Percentiles rank a stretch among this genome's conserved stretches.
phyloP scores from a whole-genome alignment of 768 basidiomycete species.

The Leccinellum rugosiceps region DNA sequence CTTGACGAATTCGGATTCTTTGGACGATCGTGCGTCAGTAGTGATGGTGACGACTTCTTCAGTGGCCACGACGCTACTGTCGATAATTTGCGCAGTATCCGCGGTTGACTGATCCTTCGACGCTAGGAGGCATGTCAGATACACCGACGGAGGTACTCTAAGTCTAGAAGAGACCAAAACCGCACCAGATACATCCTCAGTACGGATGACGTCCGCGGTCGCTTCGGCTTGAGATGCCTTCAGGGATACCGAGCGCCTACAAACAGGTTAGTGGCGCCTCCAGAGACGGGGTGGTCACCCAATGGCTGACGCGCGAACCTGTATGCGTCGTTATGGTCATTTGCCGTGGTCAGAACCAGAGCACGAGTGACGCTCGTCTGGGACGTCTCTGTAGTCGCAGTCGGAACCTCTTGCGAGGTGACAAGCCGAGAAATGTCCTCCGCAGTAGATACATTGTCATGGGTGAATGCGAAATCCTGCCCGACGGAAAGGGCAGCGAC shows the following conservation, averaged over 20 bases:
- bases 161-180: background rate
- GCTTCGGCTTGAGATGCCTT: background rate
- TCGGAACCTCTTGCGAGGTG: background rate
- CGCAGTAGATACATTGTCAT: background rate
- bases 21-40: background rate
- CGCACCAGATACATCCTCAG: background rate
- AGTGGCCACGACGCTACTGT: background rate
- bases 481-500: background rate
- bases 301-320: conserved; percentile 1
- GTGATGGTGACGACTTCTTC: background rate
- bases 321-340: background rate
- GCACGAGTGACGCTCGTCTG: background rate
- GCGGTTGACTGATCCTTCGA: background rate
- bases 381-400: background rate
- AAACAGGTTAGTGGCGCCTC: background rate
- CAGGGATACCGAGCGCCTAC: background rate
- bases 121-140: background rate
- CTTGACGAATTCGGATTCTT: background rate
- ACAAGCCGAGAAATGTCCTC: background rate
- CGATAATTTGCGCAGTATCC: background rate
- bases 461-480: background rate
- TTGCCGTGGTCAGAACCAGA: background rate
- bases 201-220: background rate
- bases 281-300: background rate
- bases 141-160: too few species aligned